Evolutionary conservation across 108 stramenopile genomes (phyloP).

Genomic region (Fragilaria crotonensis): DNA sequence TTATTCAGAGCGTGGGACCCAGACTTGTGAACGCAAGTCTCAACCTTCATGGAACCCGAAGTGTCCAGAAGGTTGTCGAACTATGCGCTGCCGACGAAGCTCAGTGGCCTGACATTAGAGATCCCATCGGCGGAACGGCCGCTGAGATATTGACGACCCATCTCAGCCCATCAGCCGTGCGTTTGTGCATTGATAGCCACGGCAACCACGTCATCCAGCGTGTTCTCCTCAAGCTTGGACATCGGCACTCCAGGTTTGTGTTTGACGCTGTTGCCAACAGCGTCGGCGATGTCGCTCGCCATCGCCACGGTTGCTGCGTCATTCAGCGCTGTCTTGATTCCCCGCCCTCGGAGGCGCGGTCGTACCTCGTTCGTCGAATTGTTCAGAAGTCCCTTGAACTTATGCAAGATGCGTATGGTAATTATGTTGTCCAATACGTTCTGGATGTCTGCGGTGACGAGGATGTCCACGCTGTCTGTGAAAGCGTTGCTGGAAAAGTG

Average conservation of each 20-base stretch:
- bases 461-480: slow-evolving; percentile 87
- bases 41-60: slow-evolving; percentile 95
- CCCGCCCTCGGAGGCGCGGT: slow-evolving; percentile 73
- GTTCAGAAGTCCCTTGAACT: slow-evolving; percentile 89
- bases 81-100: slow-evolving; percentile 79
- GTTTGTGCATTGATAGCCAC: slow-evolving; percentile 94
- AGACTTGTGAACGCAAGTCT: slow-evolving; percentile 89
- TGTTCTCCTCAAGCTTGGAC: slow-evolving; percentile 87
- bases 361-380: slow-evolving; percentile 82
- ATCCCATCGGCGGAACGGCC: slow-evolving; percentile 29
- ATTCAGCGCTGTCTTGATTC: slow-evolving; percentile 96
- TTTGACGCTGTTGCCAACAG: slow-evolving; percentile 89
- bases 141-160: slow-evolving; percentile 76
- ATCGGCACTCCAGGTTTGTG: slow-evolving; percentile 84
- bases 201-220: slow-evolving; percentile 98
- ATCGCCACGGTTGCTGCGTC: slow-evolving; percentile 97
- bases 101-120: slow-evolving; percentile 3
- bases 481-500: slow-evolving; percentile 85
- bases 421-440: slow-evolving; percentile 93
- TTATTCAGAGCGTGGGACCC: slow-evolving; percentile 77
- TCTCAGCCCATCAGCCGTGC: slow-evolving; percentile 83
- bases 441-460: slow-evolving; percentile 87
- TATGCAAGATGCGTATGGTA: slow-evolving; percentile 95
- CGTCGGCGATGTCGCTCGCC: slow-evolving; percentile 91
- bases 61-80: slow-evolving; percentile 96